These are phyloP conservation scores for Beverwykella pulmonaria DNA, from an alignment of 495 filamentous ascomycete species.

Conservation along the genomic window DNA sequence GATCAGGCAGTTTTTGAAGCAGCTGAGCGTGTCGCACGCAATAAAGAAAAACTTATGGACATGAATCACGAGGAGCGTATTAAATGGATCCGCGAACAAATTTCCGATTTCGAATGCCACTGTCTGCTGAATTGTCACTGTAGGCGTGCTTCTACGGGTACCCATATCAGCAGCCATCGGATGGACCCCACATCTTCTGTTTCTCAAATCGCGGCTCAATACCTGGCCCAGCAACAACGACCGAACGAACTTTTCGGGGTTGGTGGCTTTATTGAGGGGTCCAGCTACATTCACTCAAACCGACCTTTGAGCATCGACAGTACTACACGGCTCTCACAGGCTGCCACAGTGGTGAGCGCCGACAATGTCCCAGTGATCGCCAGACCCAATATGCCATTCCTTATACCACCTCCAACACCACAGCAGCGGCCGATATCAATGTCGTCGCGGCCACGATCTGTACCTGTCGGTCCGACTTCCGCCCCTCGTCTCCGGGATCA, in stretches of 20 bases:
- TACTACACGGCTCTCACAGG: no score
- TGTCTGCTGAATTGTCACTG: conserved; percentile 4
- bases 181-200: not conserved
- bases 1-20: not conserved
- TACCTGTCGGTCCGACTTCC: not conserved
- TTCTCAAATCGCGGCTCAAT: not conserved
- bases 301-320: no score
- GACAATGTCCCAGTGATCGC: not conserved
- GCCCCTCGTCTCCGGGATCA: not conserved
- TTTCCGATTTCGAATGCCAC: not conserved
- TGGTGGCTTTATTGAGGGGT: not conserved
- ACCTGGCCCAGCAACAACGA: not conserved
- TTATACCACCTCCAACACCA: not conserved
- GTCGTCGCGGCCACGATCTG: not conserved
- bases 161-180: not conserved
- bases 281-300: not conserved
- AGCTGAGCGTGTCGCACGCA: not conserved
- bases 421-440: not conserved
- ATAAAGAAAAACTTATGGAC: conserved; percentile 4
- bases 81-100: conserved; percentile 8
- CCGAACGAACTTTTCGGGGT: not conserved
- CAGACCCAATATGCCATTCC: not conserved
- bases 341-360: no score
- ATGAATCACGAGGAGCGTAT: conserved; percentile 6
- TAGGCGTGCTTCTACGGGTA: not conserved